Percentiles rank a stretch among this genome's conserved stretches.
phyloP scores from a whole-genome alignment of 2,329 filamentous ascomycete genomes.

The Drechslerella stenobrocha region DNA sequence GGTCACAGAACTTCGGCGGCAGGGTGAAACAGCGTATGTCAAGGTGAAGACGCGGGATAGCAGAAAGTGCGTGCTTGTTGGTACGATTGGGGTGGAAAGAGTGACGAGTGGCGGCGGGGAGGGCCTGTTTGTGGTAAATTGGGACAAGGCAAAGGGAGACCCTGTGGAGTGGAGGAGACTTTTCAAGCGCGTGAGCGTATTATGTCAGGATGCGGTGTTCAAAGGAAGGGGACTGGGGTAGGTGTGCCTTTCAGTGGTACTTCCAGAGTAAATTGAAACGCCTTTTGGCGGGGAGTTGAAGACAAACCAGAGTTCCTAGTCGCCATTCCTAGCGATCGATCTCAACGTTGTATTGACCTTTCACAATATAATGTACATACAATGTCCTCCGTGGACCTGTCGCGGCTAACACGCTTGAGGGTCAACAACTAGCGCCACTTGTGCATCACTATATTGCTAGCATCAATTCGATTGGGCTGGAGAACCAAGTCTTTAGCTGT shows the following conservation, averaged over 20 bases:
- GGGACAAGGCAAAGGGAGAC: constrained; percentile 93
- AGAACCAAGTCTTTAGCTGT: too few relatives aligned
- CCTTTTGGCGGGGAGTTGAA: too few relatives aligned
- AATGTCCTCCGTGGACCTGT: too few relatives aligned
- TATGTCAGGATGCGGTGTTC: constrained; percentile 83
- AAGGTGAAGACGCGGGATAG: constrained; percentile 73
- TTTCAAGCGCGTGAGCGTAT: constrained; percentile 90
- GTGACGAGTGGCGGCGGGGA: constrained; percentile 61
- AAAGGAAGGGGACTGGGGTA: constrained; percentile 58
- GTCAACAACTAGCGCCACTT: too few relatives aligned
- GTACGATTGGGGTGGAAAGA: constrained; percentile 72
- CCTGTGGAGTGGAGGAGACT: constrained; percentile 94
- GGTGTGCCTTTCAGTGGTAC: background rate
- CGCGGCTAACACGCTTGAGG: too few relatives aligned
- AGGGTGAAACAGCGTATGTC: constrained; percentile 59
- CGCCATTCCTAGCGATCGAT: too few relatives aligned
- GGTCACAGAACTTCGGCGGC: constrained; percentile 17
- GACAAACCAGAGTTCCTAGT: too few relatives aligned
- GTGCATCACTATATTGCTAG: too few relatives aligned
- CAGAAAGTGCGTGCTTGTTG: constrained; percentile 71
- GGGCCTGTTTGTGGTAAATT: constrained; percentile 79
- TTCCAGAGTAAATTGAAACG: too few relatives aligned
- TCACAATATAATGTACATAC: too few relatives aligned
- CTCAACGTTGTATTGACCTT: too few relatives aligned
- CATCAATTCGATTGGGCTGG: too few relatives aligned